Evolutionary conservation across 1,284 basidiomycete species (phyloP).

Genomic region (Cutaneotrichosporon cyanovorans): DNA sequence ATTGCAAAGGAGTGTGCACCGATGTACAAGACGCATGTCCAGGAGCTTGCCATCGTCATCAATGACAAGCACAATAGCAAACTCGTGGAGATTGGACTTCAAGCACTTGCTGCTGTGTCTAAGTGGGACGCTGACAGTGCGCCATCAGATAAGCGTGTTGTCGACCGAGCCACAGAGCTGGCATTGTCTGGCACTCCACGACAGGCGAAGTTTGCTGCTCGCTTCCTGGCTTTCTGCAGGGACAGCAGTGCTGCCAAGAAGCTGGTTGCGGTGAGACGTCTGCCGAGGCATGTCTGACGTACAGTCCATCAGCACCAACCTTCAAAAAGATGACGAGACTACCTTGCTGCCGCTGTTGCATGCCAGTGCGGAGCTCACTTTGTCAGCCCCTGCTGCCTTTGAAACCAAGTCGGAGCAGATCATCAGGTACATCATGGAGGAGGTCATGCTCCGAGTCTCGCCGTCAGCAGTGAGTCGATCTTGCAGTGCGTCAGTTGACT

Average conservation of each 20-base stretch:
- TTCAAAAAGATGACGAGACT: slow-evolving; percentile 53
- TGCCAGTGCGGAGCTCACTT: slow-evolving; percentile 67
- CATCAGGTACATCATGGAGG: slow-evolving; percentile 62
- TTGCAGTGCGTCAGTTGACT: not conserved
- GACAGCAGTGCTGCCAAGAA: slow-evolving; percentile 53
- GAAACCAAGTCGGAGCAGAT: slow-evolving; percentile 68
- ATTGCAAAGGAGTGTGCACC: slow-evolving; percentile 72
- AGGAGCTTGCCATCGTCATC: slow-evolving; percentile 64
- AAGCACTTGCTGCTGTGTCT: slow-evolving; percentile 64
- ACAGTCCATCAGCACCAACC: slow-evolving; percentile 48
- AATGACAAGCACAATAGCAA: slow-evolving; percentile 57
- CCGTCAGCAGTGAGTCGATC: slow-evolving; percentile 49
- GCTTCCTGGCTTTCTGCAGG: slow-evolving; percentile 60
- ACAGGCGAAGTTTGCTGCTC: slow-evolving; percentile 81
- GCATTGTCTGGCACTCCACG: slow-evolving; percentile 57
- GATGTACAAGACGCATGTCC: slow-evolving; percentile 65
- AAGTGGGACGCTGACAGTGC: slow-evolving; percentile 55
- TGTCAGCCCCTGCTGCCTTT: slow-evolving; percentile 62
- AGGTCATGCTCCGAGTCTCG: slow-evolving; percentile 58
- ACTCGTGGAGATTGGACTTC: slow-evolving; percentile 63
- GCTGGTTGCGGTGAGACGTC: slow-evolving; percentile 57
- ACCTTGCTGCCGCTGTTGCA: slow-evolving; percentile 61
- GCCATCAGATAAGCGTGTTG: slow-evolving; percentile 60
- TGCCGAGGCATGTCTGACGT: not conserved
- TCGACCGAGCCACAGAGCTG: slow-evolving; percentile 58